A percentile compares a stretch with the other conserved stretches of the same genome.
Evolutionary conservation across 768 basidiomycete species (phyloP).

Genomic region (Auricularia cornea): DNA sequence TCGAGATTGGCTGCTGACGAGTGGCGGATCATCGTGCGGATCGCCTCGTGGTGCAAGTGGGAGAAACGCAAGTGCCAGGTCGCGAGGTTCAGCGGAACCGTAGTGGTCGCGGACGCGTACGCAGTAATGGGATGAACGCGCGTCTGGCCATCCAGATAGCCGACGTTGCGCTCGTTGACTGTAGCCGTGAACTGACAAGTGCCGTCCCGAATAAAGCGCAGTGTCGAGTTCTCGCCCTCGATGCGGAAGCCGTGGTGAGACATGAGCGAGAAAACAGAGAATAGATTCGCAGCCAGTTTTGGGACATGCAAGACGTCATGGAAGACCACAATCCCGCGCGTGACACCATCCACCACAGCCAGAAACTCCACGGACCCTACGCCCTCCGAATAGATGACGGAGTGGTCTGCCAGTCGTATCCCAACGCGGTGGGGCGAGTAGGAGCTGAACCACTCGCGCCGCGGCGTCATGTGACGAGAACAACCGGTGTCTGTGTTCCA

Average conservation of each 20-base stretch:
- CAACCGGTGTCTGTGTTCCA: conserved; percentile 27
- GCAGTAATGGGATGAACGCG: not conserved
- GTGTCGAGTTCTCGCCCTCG: conserved; percentile 1
- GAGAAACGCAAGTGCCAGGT: conserved; percentile 21
- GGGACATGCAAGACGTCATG: conserved; percentile 11
- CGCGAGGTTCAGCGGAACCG: not conserved
- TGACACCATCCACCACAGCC: conserved; percentile 8
- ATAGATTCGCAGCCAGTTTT: conserved; percentile 8
- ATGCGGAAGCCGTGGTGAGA: conserved; percentile 6
- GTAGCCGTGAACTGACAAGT: conserved; percentile 5
- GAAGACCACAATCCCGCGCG: not conserved
- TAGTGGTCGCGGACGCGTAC: not conserved
- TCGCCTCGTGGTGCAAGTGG: conserved; percentile 15
- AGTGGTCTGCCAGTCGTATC: too few relatives aligned
- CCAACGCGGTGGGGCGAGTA: too few relatives aligned
- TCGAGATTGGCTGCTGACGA: conserved; percentile 18
- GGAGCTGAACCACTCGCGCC: too few relatives aligned
- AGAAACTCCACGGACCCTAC: conserved; percentile 19
- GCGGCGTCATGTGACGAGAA: too few relatives aligned
- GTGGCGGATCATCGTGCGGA: conserved; percentile 13
- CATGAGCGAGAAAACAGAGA: conserved; percentile 11
- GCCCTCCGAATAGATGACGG: too few relatives aligned
- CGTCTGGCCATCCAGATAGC: not conserved
- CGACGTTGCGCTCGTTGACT: conserved; percentile 9
- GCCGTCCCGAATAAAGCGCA: not conserved